These are phyloP conservation scores for Penicillium steckii DNA, from an alignment of 495 filamentous ascomycete genomes.

Conservation along the genomic window DNA sequence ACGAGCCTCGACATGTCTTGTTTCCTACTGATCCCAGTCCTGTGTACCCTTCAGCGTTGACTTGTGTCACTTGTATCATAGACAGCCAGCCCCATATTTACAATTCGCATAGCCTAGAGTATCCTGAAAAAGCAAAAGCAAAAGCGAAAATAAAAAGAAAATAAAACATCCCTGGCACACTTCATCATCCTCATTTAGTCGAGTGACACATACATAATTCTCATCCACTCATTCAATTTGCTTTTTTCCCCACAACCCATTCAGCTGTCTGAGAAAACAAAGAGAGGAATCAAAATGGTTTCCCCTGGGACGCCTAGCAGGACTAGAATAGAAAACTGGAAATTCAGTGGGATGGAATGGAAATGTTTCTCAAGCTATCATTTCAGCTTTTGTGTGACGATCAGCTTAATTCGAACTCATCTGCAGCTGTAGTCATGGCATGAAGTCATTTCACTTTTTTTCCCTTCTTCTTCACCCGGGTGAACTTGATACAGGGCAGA, in stretches of 20 bases:
- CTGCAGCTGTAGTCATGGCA: slow-evolving; percentile 1
- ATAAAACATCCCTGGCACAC: too few relatives aligned
- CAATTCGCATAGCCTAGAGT: neutral
- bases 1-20: neutral
- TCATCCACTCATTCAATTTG: neutral
- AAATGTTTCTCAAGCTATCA: slow-evolving; percentile 4
- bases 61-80: neutral
- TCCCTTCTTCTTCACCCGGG: neutral
- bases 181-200: too few relatives aligned
- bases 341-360: too few relatives aligned
- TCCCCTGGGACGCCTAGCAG: neutral
- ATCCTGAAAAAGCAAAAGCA: neutral
- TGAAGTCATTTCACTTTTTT: neutral
- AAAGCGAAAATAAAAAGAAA: too few relatives aligned
- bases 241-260: too few relatives aligned
- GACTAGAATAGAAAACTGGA: neutral
- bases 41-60: neutral
- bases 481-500: too few relatives aligned
- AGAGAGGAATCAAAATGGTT: neutral
- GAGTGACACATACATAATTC: neutral
- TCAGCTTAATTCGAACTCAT: slow-evolving; percentile 4
- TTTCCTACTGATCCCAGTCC: neutral
- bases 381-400: slow-evolving; percentile 18
- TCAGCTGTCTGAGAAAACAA: too few relatives aligned
- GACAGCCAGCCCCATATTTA: neutral